Base-by-base conservation (phyloP, 371 early-diverging fungal genomes). In the Actinomucor elegans region DNA sequence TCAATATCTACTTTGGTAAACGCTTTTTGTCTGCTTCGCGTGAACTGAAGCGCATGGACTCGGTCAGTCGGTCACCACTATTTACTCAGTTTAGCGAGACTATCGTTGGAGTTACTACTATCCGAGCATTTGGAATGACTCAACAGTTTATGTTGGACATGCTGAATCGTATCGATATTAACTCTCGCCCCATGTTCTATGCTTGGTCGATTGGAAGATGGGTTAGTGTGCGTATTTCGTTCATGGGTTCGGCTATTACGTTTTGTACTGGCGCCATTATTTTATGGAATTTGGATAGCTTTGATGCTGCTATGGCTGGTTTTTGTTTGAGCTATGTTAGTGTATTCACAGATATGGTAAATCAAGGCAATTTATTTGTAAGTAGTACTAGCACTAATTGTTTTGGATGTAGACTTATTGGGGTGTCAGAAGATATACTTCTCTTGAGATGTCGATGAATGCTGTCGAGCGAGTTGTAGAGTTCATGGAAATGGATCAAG, bases 401-500 rank as follows among this genome's bases (percentile, higher is more conserved):
- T 14, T 34, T n/a, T n/a, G n/a, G n/a, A n/a, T n/a, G n/a, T 63
- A 75, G 51, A 60, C 87, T 24, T 73, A 84, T 47, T 88, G 87
- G 86, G 62, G 73, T 18, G 81, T 92, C 26, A 75, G 87, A 28
- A 69, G 81, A 38, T 87, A 87, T 52, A 89, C 89, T 4, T 73
- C 78, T 38, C 67, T 93, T 47, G 94, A 94, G 69, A 87, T 90
- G 86, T 77, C 79, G 43, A 82, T 93, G 67, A 92, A 89, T 71
- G 76, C 86, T 7, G 88, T 96, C 6, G 96, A 96, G 63, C 85
- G 96, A 28, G 79, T 93, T 1, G 80, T 81, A 7, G 90, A 94
- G 55, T 96, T 91, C 58, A 69, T 82, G 55, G 66, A 67, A 14
- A 83, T 91, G 59, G 84, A 87, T 38, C 86, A 90, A 64, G 94